Evolutionary conservation across 164 flowering plant genomes (phyloP), one percentile per base, ranked within the genome.

Genomic region (Houttuynia cordata): DNA sequence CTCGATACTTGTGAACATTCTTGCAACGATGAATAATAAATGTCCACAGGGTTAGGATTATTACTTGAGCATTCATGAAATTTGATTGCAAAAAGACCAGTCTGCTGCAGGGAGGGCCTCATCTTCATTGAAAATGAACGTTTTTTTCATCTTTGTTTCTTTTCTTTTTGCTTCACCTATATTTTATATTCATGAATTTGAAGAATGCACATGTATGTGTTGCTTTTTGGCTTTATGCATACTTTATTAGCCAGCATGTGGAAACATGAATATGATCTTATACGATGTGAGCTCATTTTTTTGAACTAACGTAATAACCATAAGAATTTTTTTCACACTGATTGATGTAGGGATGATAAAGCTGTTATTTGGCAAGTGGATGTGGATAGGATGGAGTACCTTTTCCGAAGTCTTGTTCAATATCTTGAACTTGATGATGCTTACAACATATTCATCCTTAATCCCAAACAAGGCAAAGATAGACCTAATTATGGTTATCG

Each of bases 361-460:
- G 70, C 65, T 73, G 76, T 69, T 63, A 69, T 83, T 62, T 83
- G 91, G 90, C 98, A 93, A 80, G 96, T 93, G 24, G 96, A 93
- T 67, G 74, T 85, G 72, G 94, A 86, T 69, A 71, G 76, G 73
- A 86, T 90, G 84, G 90, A 82, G 63, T 79, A 70, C 69, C 68
- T 93, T 70, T 81, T 83, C 72, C 70, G 79, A 59, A 86, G 86
- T 76, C 83, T 93, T 57, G 79, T 84, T 69, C 82, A 83, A 50
- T 93, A 87, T 74, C 85, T 93, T 69, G 81, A 85, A 65, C 83
- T 93, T 70, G 92, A 76, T 52, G 81, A 81, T 75, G 92, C 86
- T 34, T 90, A 90, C 67, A 93, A 87, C 64, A 65, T 93, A 59
- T 93, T 93, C 69, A 62, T 93, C 61, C 68, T 89, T 85, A 93